Evolutionary conservation across 768 basidiomycete species (phyloP).

Genomic region (Trametes meyenii): DNA sequence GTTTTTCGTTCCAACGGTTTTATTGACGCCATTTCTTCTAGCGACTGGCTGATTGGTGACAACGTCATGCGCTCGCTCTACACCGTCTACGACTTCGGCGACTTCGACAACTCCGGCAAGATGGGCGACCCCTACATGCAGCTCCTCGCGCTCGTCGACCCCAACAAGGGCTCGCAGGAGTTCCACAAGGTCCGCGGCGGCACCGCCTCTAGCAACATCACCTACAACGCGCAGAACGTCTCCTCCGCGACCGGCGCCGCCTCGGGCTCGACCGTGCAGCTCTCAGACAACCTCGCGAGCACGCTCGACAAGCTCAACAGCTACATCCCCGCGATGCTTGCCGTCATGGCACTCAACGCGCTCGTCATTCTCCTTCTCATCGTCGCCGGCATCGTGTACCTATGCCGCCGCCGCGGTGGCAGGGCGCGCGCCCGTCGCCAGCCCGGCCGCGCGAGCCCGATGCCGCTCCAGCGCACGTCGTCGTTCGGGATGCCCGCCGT

Average conservation of each 20-base stretch:
- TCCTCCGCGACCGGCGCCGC: conserved; percentile 43
- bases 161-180: conserved; percentile 67
- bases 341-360: conserved; percentile 76
- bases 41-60: conserved; percentile 84
- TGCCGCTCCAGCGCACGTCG: conserved; percentile 52
- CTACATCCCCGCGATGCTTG: conserved; percentile 75
- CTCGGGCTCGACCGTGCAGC: conserved; percentile 48
- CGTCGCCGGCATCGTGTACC: conserved; percentile 53
- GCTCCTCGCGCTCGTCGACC: conserved; percentile 68
- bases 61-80: conserved; percentile 84
- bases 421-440: conserved; percentile 38
- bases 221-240: conserved; percentile 52
- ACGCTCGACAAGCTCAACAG: conserved; percentile 65
- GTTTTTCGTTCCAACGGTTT: conserved; percentile 5
- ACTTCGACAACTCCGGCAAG: conserved; percentile 62
- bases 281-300: conserved; percentile 59
- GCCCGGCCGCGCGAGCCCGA: conserved; percentile 54
- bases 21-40: conserved; percentile 29
- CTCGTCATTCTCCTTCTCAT: conserved; percentile 62
- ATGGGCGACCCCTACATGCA: conserved; percentile 82
- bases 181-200: conserved; percentile 74
- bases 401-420: conserved; percentile 50
- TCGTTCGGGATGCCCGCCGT: conserved; percentile 19
- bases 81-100: conserved; percentile 83
- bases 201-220: conserved; percentile 64